Evolutionary conservation across 1,284 basidiomycete species (phyloP).

Genomic region (Bjerkandera adusta): DNA sequence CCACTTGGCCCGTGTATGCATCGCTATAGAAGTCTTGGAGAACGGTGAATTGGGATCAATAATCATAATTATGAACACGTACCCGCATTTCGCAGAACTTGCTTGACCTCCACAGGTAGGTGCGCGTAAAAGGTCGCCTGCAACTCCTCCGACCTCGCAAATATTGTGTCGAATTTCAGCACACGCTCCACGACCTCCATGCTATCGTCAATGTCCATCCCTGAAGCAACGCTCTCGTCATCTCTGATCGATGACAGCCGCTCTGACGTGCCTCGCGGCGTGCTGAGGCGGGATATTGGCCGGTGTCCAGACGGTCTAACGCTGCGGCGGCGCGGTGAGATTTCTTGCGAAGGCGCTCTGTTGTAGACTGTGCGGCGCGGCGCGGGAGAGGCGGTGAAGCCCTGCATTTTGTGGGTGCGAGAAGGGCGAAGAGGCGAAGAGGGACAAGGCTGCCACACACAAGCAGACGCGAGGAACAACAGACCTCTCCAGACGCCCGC

Average conservation of each 20-base stretch:
- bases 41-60: not conserved
- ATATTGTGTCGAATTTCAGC: constrained; percentile 48
- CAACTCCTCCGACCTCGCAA: constrained; percentile 73
- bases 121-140: constrained; percentile 66
- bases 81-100: constrained; percentile 68
- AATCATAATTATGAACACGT: constrained; percentile 17
- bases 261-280: not conserved
- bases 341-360: constrained; percentile 21
- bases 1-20: constrained; percentile 67
- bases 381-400: constrained; percentile 28
- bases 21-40: constrained; percentile 63
- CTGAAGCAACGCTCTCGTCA: constrained; percentile 35
- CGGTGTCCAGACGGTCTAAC: constrained; percentile 15
- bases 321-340: constrained; percentile 24
- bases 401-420: constrained; percentile 24
- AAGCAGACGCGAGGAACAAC: constrained; percentile 8
- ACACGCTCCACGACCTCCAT: constrained; percentile 30
- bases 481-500: constrained; percentile 4
- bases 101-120: constrained; percentile 72
- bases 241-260: constrained; percentile 23
- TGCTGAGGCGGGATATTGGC: constrained; percentile 12
- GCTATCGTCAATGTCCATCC: constrained; percentile 27
- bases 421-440: not conserved
- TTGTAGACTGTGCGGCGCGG: constrained; percentile 27
- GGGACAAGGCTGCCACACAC: not conserved